phyloP scores from a whole-genome alignment of 371 early-diverging fungal species.

The Smittium mucronatum region DNA sequence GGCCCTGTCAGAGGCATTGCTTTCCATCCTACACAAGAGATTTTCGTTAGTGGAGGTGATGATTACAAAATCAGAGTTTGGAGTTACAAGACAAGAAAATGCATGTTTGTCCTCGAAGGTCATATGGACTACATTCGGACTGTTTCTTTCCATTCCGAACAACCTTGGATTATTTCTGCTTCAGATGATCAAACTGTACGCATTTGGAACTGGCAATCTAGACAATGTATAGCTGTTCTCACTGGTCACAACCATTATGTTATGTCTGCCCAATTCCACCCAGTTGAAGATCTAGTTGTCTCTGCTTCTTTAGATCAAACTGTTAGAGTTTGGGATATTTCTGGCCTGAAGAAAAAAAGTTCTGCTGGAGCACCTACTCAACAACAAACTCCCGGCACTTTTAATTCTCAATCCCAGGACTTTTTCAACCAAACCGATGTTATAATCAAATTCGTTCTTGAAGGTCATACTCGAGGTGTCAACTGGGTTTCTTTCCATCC shows the following conservation, averaged over 20 bases:
- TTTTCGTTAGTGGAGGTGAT: slow-evolving; percentile 98
- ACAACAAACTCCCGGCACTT: slow-evolving; percentile 21
- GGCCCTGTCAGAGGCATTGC: slow-evolving; percentile 96
- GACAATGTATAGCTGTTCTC: slow-evolving; percentile 90
- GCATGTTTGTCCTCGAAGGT: slow-evolving; percentile 90
- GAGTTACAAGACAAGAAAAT: slow-evolving; percentile 94
- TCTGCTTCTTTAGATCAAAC: slow-evolving; percentile 97
- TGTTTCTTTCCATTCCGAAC: slow-evolving; percentile 95
- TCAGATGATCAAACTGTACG: slow-evolving; percentile 99
- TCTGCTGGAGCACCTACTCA: slow-evolving; percentile 22
- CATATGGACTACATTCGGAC: slow-evolving; percentile 98
- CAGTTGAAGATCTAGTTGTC: slow-evolving; percentile 87
- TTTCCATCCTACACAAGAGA: slow-evolving; percentile 94
- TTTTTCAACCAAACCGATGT: slow-evolving; percentile 91
- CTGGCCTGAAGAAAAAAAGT: slow-evolving; percentile 44
- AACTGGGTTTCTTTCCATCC: slow-evolving; percentile 97
- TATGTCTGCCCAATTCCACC: slow-evolving; percentile 98
- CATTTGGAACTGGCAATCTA: slow-evolving; percentile 99
- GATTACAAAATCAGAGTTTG: slow-evolving; percentile 99
- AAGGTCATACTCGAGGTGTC: slow-evolving; percentile 98
- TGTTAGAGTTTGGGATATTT: slow-evolving; percentile 97
- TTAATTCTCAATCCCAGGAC: slow-evolving; percentile 45
- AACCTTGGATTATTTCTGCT: slow-evolving; percentile 95
- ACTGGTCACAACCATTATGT: slow-evolving; percentile 99
- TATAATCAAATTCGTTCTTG: slow-evolving; percentile 93